A percentile compares a stretch with the other conserved stretches of the same genome.
phyloP scores from a whole-genome alignment of 2,329 filamentous ascomycete species.

The Pestalotiopsis sp. region DNA sequence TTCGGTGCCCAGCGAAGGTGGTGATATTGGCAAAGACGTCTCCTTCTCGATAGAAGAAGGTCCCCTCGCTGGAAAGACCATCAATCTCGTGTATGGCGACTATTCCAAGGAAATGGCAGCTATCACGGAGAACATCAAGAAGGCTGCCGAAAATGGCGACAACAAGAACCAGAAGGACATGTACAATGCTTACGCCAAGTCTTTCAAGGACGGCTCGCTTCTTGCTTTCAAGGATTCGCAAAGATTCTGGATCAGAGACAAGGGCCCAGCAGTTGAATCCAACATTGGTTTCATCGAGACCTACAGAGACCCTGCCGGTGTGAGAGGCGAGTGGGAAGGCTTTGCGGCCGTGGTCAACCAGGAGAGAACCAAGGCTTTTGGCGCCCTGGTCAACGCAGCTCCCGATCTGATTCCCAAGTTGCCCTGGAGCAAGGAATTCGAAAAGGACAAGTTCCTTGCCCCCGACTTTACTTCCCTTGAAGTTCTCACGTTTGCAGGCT shows the following conservation, averaged over 20 bases:
- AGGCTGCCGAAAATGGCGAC: conserved; percentile 69
- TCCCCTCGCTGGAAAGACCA: conserved; percentile 64
- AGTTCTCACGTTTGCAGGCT: conserved; percentile 78
- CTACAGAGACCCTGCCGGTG: conserved; percentile 80
- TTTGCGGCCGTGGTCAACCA: conserved; percentile 86
- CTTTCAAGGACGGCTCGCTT: conserved; percentile 75
- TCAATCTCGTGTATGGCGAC: conserved; percentile 77
- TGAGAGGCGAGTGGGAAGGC: conserved; percentile 84
- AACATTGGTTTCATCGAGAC: conserved; percentile 88
- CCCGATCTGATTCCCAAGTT: conserved; percentile 84
- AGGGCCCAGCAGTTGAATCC: conserved; percentile 77
- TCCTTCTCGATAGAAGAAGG: conserved; percentile 64
- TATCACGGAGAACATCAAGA: conserved; percentile 68
- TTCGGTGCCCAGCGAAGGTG: conserved; percentile 61
- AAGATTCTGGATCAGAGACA: conserved; percentile 81
- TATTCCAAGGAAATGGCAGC: conserved; percentile 71
- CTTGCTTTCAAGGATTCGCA: conserved; percentile 81
- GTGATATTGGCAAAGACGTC: conserved; percentile 70
- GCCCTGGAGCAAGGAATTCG: conserved; percentile 86
- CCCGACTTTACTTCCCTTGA: conserved; percentile 96
- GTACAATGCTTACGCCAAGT: conserved; percentile 67
- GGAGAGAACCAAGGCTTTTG: conserved; percentile 87
- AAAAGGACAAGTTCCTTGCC: conserved; percentile 94
- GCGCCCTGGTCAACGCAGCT: conserved; percentile 79
- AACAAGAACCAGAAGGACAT: conserved; percentile 75